phyloP scores from a whole-genome alignment of 202 grass and related monocot genomes.

The Hordeum pubiflorum region DNA sequence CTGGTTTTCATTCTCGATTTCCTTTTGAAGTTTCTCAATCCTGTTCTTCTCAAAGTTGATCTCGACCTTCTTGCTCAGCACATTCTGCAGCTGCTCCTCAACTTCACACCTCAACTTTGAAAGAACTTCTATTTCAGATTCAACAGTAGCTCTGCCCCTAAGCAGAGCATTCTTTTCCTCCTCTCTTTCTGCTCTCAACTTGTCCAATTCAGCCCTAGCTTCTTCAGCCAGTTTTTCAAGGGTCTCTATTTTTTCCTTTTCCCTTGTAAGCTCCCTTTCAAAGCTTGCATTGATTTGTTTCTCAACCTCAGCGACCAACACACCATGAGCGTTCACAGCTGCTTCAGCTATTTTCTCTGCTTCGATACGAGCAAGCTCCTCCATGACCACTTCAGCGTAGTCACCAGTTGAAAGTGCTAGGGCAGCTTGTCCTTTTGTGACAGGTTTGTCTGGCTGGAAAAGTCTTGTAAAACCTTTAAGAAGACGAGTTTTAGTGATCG shows the following conservation, averaged over 20 bases:
- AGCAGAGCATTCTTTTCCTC: constrained; percentile 70
- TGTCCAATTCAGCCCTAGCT: constrained; percentile 58
- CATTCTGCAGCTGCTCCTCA: constrained; percentile 76
- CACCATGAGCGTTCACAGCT: constrained; percentile 76
- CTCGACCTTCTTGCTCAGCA: constrained; percentile 84
- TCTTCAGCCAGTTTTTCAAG: constrained; percentile 76
- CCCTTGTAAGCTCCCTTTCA: constrained; percentile 63
- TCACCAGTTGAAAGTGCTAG: constrained; percentile 84
- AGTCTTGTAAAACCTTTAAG: constrained; percentile 82
- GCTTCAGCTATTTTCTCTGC: constrained; percentile 95
- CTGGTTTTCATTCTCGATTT: constrained; percentile 67
- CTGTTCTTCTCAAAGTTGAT: constrained; percentile 79
- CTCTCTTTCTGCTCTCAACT: constrained; percentile 63
- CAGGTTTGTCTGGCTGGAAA: constrained; percentile 86
- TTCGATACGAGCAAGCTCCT: constrained; percentile 87
- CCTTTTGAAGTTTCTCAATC: constrained; percentile 61
- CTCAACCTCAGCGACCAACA: constrained; percentile 83
- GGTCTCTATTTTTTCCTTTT: constrained; percentile 66
- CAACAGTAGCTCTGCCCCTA: constrained; percentile 63
- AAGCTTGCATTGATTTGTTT: constrained; percentile 77
- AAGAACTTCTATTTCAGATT: constrained; percentile 90
- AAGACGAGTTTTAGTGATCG: constrained; percentile 18
- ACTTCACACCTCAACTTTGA: constrained; percentile 70
- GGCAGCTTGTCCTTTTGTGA: constrained; percentile 89
- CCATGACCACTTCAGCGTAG: constrained; percentile 63